These are phyloP conservation scores for Coffea eugenioides DNA, from an alignment of 257 asterid genomes.

Conservation along the genomic window DNA sequence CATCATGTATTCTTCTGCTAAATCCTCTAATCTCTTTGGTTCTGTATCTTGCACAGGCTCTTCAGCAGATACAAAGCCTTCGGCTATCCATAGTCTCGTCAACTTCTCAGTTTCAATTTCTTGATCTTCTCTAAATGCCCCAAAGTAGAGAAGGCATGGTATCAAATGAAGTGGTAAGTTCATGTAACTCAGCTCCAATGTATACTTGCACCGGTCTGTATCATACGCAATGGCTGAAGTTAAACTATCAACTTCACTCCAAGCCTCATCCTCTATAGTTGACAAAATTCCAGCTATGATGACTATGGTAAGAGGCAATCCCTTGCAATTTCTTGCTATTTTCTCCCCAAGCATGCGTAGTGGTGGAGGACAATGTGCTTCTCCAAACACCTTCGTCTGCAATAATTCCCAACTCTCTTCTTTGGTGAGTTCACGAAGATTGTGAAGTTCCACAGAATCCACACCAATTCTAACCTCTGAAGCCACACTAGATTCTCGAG, in stretches of 20 bases:
- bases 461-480: too few species aligned
- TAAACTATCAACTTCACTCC: neutral
- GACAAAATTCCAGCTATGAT: neutral
- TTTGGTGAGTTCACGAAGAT: neutral
- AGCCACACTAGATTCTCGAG: neutral
- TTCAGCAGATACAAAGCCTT: neutral
- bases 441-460: neutral
- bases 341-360: neutral
- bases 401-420: conserved; percentile 8
- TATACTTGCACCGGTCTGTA: neutral
- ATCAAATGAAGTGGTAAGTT: neutral
- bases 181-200: conserved; percentile 1
- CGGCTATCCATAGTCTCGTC: conserved; percentile 6
- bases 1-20: neutral
- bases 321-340: too few species aligned
- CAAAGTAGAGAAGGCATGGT: conserved; percentile 8
- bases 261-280: too few species aligned
- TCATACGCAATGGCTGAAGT: neutral
- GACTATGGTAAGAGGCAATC: neutral
- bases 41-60: neutral
- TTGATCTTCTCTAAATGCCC: conserved; percentile 1
- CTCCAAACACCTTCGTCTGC: neutral
- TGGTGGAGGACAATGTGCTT: neutral
- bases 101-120: neutral
- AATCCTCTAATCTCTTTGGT: neutral